A percentile compares a stretch with the other conserved stretches of the same genome.
phyloP scores from a whole-genome alignment of 2,329 filamentous ascomycete genomes.

The Penicillium corylophilum region DNA sequence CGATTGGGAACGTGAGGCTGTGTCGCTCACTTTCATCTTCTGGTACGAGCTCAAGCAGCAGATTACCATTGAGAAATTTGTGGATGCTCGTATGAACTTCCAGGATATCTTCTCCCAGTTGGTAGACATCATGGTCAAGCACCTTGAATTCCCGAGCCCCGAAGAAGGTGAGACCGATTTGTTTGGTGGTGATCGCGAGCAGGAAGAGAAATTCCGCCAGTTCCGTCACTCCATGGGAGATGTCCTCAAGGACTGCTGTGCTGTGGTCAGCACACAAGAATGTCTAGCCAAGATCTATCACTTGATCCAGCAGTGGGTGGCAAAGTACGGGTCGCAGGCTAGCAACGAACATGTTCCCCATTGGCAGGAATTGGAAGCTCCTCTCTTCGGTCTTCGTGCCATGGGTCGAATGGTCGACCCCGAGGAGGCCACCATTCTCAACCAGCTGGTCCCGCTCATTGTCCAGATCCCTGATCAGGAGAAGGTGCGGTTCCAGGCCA shows the following conservation, averaged over 20 bases:
- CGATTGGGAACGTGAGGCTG: constrained; percentile 85
- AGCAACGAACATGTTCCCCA: constrained; percentile 75
- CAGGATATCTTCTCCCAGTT: constrained; percentile 82
- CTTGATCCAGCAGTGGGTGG: constrained; percentile 84
- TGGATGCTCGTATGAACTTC: constrained; percentile 72
- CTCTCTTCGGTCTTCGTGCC: constrained; percentile 89
- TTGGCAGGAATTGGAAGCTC: constrained; percentile 95
- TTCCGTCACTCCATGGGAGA: constrained; percentile 98
- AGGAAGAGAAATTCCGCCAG: constrained; percentile 94
- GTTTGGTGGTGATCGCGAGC: constrained; percentile 92
- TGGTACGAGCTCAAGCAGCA: constrained; percentile 99
- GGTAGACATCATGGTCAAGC: constrained; percentile 88
- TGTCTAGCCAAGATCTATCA: constrained; percentile 86
- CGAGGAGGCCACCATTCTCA: constrained; percentile 82
- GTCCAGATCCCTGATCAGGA: constrained; percentile 94
- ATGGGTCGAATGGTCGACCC: constrained; percentile 95
- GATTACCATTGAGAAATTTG: constrained; percentile 85
- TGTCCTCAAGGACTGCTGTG: constrained; percentile 93
- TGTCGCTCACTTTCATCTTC: constrained; percentile 91
- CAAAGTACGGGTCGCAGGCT: constrained; percentile 73
- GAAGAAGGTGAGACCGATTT: constrained; percentile 77
- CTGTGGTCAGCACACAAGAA: constrained; percentile 90
- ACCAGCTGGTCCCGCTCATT: constrained; percentile 87
- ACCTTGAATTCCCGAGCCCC: constrained; percentile 80
- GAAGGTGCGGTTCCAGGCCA: constrained; percentile 96